Evolutionary conservation across 306 rosid species (phyloP), one percentile per base, ranked within the genome.

Genomic region (Cucumis hystrix): DNA sequence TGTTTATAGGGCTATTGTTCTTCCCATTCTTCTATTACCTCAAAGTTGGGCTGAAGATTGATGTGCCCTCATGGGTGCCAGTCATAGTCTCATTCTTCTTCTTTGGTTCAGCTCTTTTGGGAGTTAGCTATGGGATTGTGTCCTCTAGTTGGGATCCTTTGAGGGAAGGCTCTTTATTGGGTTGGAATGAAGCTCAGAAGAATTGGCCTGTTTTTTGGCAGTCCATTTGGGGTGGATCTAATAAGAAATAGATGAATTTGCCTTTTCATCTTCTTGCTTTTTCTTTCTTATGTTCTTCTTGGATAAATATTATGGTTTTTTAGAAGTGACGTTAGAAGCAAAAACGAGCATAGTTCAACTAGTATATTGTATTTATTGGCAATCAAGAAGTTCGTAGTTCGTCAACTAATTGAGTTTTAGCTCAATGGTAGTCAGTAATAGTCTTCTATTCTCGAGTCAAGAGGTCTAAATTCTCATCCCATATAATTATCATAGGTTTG

Each of bases 41-140:
- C 68, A 94, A 92, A 82, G 96, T 90, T 68, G 97, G 83, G 5
- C 41, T 90, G 82, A 90, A 92, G 77, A 86, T 90, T 70, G 98
- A 94, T 82, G 94, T 91, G 59, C 96, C 98, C 28, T 85, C 87
- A 52, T 92, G 98, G 97, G 94, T 94, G n/a, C 97, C 98, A 35
- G 89, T 92, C 85, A 88, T 89, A 41, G 93, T 90, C 40, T 94
- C 97, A 20, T 92, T 92, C 84, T 67, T 92, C 65, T 94, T 92
- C 91, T 92, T 89, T 80, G 98, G 96, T 30, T 87, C 98, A 41
- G 97, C 97, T 11, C 76, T 94, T n/a, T 77, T 87, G 52, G 98
- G 97, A 6, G 97, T 94, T 58, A 94, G 98, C 81, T 94, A 94
- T 83, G 98, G 97, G 78, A 94, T 92, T 83, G 98, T 90, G 78